These are phyloP conservation scores for Lecanosticta acicola DNA, from an alignment of 2,329 filamentous ascomycete genomes.

Conservation along the genomic window DNA sequence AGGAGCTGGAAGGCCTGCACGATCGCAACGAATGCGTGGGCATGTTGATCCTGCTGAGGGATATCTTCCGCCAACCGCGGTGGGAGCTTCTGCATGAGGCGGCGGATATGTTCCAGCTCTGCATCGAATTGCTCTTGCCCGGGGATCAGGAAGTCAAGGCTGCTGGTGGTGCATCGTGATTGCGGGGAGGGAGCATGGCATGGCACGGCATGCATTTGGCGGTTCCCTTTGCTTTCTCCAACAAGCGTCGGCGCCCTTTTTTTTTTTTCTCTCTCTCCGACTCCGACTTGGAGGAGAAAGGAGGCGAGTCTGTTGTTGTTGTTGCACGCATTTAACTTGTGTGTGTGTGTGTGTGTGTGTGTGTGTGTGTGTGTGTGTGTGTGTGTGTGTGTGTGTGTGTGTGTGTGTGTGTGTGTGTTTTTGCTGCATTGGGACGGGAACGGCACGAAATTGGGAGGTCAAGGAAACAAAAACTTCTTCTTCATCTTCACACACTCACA, in stretches of 20 bases:
- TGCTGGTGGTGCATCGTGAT: neutral
- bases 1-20: constrained; percentile 65
- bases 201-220: no score
- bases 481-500: no score
- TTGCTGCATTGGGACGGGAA: no score
- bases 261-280: neutral
- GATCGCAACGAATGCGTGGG: constrained; percentile 80
- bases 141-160: constrained; percentile 17
- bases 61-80: constrained; percentile 73
- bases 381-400: no score
- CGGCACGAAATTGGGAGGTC: no score
- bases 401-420: no score
- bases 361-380: no score
- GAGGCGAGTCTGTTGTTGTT: neutral
- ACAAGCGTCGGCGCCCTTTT: no score
- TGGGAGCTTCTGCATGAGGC: constrained; percentile 93
- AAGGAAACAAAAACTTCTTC: neutral
- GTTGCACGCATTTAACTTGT: neutral
- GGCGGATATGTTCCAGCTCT: constrained; percentile 71
- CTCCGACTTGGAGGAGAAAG: neutral
- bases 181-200: neutral
- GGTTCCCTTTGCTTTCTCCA: no score
- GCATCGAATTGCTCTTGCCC: constrained; percentile 57
- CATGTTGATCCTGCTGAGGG: constrained; percentile 72
- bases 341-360: no score